A percentile compares a stretch with the other conserved stretches of the same genome.
These are phyloP conservation scores for Hippophae gyantsensis DNA, from an alignment of 306 rosid species.

Conservation along the genomic window DNA sequence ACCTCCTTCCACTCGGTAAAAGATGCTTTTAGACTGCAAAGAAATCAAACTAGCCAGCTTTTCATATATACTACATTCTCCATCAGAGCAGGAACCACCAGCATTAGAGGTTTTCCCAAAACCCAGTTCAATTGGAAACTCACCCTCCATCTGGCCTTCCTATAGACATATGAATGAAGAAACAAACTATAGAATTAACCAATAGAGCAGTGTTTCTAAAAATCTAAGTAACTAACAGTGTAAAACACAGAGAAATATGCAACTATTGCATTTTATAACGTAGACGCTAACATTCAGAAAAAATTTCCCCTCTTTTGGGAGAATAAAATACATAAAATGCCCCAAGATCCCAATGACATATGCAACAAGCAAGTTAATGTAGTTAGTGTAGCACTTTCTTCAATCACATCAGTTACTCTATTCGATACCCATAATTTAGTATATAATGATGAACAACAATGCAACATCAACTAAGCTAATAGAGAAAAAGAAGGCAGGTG, in stretches of 20 bases:
- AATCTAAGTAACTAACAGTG: background rate
- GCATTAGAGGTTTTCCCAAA: constrained; percentile 19
- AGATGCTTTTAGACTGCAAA: constrained; percentile 37
- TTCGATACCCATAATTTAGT: background rate
- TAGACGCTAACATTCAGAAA: background rate
- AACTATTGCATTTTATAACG: background rate
- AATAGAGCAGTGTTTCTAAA: background rate
- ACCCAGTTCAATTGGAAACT: constrained; percentile 9
- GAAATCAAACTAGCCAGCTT: constrained; percentile 41
- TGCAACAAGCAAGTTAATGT: background rate
- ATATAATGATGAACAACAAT: background rate
- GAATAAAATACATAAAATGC: background rate
- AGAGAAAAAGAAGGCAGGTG: constrained; percentile 3
- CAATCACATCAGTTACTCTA: background rate
- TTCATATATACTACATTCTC: constrained; percentile 26
- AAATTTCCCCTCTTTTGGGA: too few relatives aligned
- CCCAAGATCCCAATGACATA: background rate
- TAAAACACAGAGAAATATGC: background rate
- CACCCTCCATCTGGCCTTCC: constrained; percentile 20
- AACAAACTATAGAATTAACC: background rate
- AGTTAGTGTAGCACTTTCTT: background rate
- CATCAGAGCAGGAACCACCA: constrained; percentile 12
- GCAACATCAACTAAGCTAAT: background rate
- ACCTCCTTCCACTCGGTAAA: constrained; percentile 51
- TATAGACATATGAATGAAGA: constrained; percentile 21